Percentiles rank a stretch among this genome's conserved stretches.
Evolutionary conservation across 495 filamentous ascomycete genomes (phyloP).

Genomic region (Penicillium desertorum): DNA sequence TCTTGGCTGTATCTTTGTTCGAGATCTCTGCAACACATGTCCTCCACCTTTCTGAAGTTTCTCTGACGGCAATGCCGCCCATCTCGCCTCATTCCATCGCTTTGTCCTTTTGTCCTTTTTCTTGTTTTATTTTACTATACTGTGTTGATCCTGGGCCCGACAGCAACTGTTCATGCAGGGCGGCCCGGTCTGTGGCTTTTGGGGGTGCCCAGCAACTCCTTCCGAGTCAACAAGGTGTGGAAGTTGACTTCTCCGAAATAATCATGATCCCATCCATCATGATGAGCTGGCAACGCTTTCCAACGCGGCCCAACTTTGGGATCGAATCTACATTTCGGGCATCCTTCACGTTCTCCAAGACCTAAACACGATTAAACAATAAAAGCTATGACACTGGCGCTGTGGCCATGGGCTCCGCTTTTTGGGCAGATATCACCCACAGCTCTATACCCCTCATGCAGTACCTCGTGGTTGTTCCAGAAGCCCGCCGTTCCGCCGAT

Average conservation of each 20-base stretch:
- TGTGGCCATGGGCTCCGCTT: slow-evolving; percentile 17
- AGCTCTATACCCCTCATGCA: slow-evolving; percentile 19
- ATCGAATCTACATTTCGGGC: slow-evolving; percentile 2
- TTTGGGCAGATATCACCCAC: slow-evolving; percentile 23
- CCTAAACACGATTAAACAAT: slow-evolving; percentile 13
- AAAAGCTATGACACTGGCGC: slow-evolving; percentile 18
- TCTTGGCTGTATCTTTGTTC: slow-evolving; percentile 9
- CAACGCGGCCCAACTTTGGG: slow-evolving; percentile 16
- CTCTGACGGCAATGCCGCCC: background rate
- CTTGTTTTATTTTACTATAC: too few relatives aligned
- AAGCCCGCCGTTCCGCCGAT: slow-evolving; percentile 25
- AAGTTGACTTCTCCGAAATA: slow-evolving; percentile 5
- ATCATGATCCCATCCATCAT: slow-evolving; percentile 20
- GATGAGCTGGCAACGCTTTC: slow-evolving; percentile 39
- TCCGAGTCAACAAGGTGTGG: background rate
- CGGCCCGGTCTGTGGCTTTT: slow-evolving; percentile 33
- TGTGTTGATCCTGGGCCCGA: slow-evolving; percentile 8
- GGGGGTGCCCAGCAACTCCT: slow-evolving; percentile 2
- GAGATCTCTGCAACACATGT: slow-evolving; percentile 7
- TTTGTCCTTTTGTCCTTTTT: background rate
- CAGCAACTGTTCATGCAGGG: slow-evolving; percentile 37
- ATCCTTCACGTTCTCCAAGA: background rate
- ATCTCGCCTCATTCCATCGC: slow-evolving; percentile 4
- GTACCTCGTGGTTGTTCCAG: slow-evolving; percentile 23
- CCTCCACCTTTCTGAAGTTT: background rate